Percentiles rank a stretch among this genome's conserved stretches.
phyloP scores from a whole-genome alignment of 345 rosid species.

The Heritiera littoralis region DNA sequence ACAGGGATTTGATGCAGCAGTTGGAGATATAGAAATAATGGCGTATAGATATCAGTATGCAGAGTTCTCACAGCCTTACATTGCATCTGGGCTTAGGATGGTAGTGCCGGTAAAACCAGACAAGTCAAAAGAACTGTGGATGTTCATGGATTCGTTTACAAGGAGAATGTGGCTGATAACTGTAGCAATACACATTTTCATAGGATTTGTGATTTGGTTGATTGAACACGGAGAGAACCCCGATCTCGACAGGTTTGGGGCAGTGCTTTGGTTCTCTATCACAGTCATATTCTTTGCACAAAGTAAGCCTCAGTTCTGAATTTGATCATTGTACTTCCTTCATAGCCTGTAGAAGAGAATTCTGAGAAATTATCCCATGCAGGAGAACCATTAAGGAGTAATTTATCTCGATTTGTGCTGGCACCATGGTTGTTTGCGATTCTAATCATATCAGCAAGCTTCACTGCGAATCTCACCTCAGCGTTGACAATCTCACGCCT shows the following conservation, averaged over 20 bases:
- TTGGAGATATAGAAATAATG: slow-evolving; percentile 34
- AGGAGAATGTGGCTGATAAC: slow-evolving; percentile 30
- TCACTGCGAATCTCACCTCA: slow-evolving; percentile 31
- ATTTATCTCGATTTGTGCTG: slow-evolving; percentile 24
- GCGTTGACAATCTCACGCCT: slow-evolving; percentile 23
- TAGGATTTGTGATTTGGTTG: slow-evolving; percentile 33
- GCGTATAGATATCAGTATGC: slow-evolving; percentile 27
- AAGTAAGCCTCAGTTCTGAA: slow-evolving; percentile 22
- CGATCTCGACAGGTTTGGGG: slow-evolving; percentile 25
- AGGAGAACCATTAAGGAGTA: slow-evolving; percentile 28
- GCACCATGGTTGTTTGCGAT: slow-evolving; percentile 34
- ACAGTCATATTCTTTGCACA: slow-evolving; percentile 30
- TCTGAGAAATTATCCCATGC: not conserved
- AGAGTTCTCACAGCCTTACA: slow-evolving; percentile 37
- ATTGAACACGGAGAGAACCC: slow-evolving; percentile 32
- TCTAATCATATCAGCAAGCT: slow-evolving; percentile 29
- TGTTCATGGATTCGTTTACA: slow-evolving; percentile 33
- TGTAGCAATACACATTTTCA: slow-evolving; percentile 26
- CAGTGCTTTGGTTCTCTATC: slow-evolving; percentile 31
- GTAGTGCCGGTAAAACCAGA: slow-evolving; percentile 27
- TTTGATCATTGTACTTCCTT: not conserved
- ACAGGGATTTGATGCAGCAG: slow-evolving; percentile 39
- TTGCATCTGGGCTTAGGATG: slow-evolving; percentile 38
- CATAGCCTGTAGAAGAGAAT: not conserved
- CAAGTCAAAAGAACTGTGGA: slow-evolving; percentile 27